These are phyloP conservation scores for Phytophthora rubi DNA, from an alignment of 352 stramenopile species.

Conservation along the genomic window DNA sequence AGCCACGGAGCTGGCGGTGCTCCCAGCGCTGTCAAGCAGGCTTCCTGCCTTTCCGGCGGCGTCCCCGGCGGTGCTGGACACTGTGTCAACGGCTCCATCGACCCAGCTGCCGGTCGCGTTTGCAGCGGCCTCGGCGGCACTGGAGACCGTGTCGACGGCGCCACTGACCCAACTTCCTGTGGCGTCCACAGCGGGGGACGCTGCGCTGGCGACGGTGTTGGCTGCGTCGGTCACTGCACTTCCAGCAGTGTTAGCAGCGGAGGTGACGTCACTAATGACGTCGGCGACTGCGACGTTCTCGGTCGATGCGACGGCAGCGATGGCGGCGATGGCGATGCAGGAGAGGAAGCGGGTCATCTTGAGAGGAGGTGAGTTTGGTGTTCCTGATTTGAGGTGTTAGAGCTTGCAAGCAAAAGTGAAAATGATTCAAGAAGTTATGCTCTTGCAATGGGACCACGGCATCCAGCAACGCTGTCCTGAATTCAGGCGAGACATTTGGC, in stretches of 20 bases:
- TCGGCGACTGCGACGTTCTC: conserved; percentile 10
- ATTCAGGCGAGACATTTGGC: no score
- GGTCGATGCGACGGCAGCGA: conserved; percentile 14
- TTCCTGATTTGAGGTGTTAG: no score
- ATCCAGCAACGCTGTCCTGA: no score
- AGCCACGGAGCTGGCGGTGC: conserved; percentile 15
- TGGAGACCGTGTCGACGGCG: conserved; percentile 23
- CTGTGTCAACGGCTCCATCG: conserved; percentile 10
- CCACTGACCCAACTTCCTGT: conserved; percentile 27
- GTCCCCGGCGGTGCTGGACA: conserved; percentile 18
- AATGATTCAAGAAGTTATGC: no score
- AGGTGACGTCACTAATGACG: conserved; percentile 18
- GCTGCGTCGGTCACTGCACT: conserved; percentile 13
- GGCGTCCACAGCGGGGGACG: conserved; percentile 16
- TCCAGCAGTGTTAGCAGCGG: conserved; percentile 21
- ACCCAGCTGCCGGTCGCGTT: conserved; percentile 32
- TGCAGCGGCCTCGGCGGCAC: conserved; percentile 8
- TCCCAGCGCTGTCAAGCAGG: conserved; percentile 16
- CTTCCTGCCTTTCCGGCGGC: conserved; percentile 16
- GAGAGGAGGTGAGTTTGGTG: not conserved
- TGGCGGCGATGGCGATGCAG: conserved; percentile 20
- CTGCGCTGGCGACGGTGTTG: conserved; percentile 10
- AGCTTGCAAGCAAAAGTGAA: no score
- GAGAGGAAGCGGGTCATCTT: conserved; percentile 34
- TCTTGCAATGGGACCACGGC: no score